Conservation (phyloP, 2,329 filamentous ascomycete genomes). For the Remersonia thermophila region DNA sequence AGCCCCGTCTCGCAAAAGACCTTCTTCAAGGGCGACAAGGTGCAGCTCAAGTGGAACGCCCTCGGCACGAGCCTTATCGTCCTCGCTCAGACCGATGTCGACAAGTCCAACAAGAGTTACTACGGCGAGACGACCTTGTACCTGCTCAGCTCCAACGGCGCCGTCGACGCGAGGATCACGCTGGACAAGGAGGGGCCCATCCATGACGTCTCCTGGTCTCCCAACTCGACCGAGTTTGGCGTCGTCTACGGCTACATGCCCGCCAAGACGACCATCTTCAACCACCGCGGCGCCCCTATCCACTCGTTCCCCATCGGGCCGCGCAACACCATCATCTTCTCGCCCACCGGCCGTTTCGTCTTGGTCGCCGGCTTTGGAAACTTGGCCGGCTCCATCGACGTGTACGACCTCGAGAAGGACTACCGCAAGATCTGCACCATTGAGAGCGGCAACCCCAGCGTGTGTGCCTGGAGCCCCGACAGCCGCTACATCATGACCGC, state of each 20-base stretch:
- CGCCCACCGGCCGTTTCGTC: constrained; percentile 83
- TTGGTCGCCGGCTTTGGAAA: constrained; percentile 95
- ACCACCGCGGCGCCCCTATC: constrained; percentile 67
- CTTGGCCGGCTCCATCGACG: constrained; percentile 91
- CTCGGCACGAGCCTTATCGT: constrained; percentile 85
- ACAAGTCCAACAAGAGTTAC: constrained; percentile 98
- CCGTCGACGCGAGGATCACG: constrained; percentile 82
- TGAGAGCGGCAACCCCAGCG: constrained; percentile 87
- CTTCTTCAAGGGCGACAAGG: constrained; percentile 98
- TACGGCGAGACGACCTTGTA: constrained; percentile 98
- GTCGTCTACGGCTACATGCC: constrained; percentile 98
- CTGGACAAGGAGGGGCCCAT: constrained; percentile 96
- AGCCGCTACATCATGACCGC: constrained; percentile 92
- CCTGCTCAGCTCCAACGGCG: constrained; percentile 79
- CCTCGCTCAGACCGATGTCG: constrained; percentile 92
- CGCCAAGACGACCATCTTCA: constrained; percentile 98
- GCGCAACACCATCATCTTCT: constrained; percentile 91
- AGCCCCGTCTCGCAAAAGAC: constrained; percentile 88
- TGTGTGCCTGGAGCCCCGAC: constrained; percentile 96
- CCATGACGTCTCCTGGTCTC: constrained; percentile 92
- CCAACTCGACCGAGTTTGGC: constrained; percentile 93
- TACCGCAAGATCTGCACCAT: constrained; percentile 87
- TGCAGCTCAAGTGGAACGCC: constrained; percentile 96
- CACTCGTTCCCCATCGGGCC: constrained; percentile 80
- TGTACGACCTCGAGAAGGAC: constrained; percentile 92